Base-by-base conservation (phyloP, 1,139 yeast genomes). In the Kodamaea anthophila region DNA sequence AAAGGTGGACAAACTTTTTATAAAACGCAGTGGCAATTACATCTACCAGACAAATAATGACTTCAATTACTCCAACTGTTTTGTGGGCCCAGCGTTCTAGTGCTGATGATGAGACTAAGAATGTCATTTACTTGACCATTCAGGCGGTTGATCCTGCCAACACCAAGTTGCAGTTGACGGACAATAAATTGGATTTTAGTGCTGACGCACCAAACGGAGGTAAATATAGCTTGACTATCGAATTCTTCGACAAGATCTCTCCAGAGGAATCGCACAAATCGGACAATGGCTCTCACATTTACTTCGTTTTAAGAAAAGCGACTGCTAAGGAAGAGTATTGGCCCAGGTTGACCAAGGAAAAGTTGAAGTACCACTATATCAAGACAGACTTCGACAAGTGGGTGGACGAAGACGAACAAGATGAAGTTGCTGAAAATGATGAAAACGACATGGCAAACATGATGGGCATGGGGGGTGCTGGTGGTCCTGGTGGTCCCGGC, bases 31-130 rank as follows among this genome's bases (percentile, higher is more conserved):
- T 11, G 16, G n/a, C 15, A 15, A 16, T 5, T 16, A 4, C n/a
- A 5, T 7, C 5, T 5, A 4, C 22, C 15, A 23, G 19, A 7
- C 14, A 14, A 13, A 18, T 13, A 13, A 34, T 30, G 36, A 24
- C 33, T 7, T 12, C 26, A 21, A 26, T 28, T 15, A 46, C 52
- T 22, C 57, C 57, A 14, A 45, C 45, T 9, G 93, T 86, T 30
- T 67, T 74, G 53, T 91, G 98, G 98, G 97, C 98, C 13, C 98
- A 91, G 65, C 84, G 98, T 60, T 86, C 96, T 30, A 77, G 69
- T 50, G 79, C 69, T 13, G 60, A 67, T 5, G 94, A 79, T 22
- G 73, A 74, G 10, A 65, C 74, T 24, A 87, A 84, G 59, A 91
- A 91, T 56, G 53, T 86, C 24, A 49, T 91, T 29, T 82, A 70